Evolutionary conservation across 1,284 basidiomycete species (phyloP).

Genomic region (Sporisorium exsertum): DNA sequence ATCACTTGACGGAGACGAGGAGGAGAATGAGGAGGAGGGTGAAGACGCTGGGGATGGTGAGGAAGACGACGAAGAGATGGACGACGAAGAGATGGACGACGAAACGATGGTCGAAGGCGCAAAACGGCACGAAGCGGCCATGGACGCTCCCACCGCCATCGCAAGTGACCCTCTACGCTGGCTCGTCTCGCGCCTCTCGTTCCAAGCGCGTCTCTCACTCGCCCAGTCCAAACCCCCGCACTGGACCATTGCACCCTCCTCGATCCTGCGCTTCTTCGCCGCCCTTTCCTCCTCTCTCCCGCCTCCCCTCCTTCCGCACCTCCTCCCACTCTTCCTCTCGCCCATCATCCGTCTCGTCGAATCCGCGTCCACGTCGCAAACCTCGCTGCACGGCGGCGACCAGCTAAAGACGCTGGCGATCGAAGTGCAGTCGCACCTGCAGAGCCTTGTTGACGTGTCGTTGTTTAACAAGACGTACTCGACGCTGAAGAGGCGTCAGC

Average conservation of each 20-base stretch:
- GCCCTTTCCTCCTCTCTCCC: slow-evolving; percentile 39
- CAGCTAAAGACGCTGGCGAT: slow-evolving; percentile 84
- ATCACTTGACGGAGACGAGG: slow-evolving; percentile 53
- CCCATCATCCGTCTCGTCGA: slow-evolving; percentile 89
- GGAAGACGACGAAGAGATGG: slow-evolving; percentile 55
- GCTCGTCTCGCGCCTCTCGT: slow-evolving; percentile 93
- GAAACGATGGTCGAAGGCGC: slow-evolving; percentile 27
- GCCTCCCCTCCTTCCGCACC: slow-evolving; percentile 73
- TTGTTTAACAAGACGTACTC: slow-evolving; percentile 84
- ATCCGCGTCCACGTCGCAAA: slow-evolving; percentile 77
- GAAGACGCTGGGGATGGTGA: slow-evolving; percentile 21
- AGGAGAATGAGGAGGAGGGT: slow-evolving; percentile 19
- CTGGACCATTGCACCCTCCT: slow-evolving; percentile 84
- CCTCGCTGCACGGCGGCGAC: slow-evolving; percentile 70
- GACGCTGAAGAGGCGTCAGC: slow-evolving; percentile 79
- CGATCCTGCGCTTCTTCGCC: slow-evolving; percentile 76
- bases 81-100: slow-evolving; percentile 45
- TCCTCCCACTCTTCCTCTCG: slow-evolving; percentile 84
- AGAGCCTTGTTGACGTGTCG: slow-evolving; percentile 84
- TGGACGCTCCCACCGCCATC: slow-evolving; percentile 25
- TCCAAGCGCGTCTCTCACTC: slow-evolving; percentile 76
- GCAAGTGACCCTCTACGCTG: slow-evolving; percentile 80
- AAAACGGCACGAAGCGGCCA: slow-evolving; percentile 56
- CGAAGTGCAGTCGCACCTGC: slow-evolving; percentile 89
- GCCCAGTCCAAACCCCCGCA: slow-evolving; percentile 51